These are phyloP conservation scores for Penicillium italicum DNA, from an alignment of 2,329 filamentous ascomycete genomes.

Conservation along the genomic window DNA sequence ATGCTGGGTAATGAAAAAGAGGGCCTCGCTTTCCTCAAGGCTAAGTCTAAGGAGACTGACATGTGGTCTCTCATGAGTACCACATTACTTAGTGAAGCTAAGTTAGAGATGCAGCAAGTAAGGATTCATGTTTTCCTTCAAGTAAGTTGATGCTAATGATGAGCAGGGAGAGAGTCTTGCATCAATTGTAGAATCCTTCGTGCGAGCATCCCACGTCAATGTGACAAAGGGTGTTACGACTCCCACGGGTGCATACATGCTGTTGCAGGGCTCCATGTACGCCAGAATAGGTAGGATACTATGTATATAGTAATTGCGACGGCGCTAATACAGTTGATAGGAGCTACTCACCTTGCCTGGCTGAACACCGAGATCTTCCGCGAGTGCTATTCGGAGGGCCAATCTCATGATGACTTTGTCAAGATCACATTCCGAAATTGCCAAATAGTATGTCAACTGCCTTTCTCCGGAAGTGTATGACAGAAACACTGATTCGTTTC, in stretches of 20 bases:
- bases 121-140: slow-evolving; percentile 18
- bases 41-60: slow-evolving; percentile 78
- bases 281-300: slow-evolving; percentile 63
- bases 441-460: slow-evolving; percentile 48
- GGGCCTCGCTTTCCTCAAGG: slow-evolving; percentile 75
- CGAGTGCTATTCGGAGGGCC: slow-evolving; percentile 62
- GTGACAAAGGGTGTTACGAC: slow-evolving; percentile 70
- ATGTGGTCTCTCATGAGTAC: slow-evolving; percentile 84
- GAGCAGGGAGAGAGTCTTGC: slow-evolving; percentile 55
- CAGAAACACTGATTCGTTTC: background rate
- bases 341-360: slow-evolving; percentile 52
- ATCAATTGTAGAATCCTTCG: slow-evolving; percentile 69
- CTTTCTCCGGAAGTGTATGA: background rate
- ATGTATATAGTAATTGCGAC: background rate
- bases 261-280: slow-evolving; percentile 70
- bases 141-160: slow-evolving; percentile 16
- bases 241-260: slow-evolving; percentile 69
- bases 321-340: slow-evolving; percentile 30
- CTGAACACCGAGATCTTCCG: slow-evolving; percentile 70
- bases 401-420: slow-evolving; percentile 72
- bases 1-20: slow-evolving; percentile 77
- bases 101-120: slow-evolving; percentile 70
- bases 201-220: slow-evolving; percentile 78
- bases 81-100: slow-evolving; percentile 79
- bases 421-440: slow-evolving; percentile 70